Conservation (phyloP, 768 basidiomycete genomes). For the Porpolomopsis calyptriformis region DNA sequence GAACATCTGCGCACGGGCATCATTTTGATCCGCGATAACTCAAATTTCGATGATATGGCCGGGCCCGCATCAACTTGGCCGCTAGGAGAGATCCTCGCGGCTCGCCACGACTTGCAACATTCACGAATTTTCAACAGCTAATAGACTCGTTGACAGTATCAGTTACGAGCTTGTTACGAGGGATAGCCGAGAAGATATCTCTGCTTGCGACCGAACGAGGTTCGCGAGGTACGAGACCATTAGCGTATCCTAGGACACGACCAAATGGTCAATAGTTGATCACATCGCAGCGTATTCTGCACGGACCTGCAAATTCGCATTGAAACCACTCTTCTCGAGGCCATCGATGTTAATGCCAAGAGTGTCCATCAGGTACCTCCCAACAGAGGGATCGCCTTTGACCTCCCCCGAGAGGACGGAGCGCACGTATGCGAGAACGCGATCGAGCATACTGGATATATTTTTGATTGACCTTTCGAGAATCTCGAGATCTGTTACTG, state of each 20-base stretch:
- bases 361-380: slow-evolving; percentile 85
- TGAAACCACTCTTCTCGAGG: slow-evolving; percentile 63
- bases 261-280: slow-evolving; percentile 14
- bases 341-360: slow-evolving; percentile 62
- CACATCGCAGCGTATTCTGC: not conserved
- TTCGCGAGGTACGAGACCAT: slow-evolving; percentile 95
- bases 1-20: slow-evolving; percentile 40
- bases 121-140: slow-evolving; percentile 93
- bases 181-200: slow-evolving; percentile 80
- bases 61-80: slow-evolving; percentile 93
- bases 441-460: slow-evolving; percentile 72
- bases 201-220: slow-evolving; percentile 86
- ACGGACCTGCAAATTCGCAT: slow-evolving; percentile 61
- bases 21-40: slow-evolving; percentile 15
- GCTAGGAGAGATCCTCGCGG: slow-evolving; percentile 82
- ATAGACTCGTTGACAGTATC: slow-evolving; percentile 5
- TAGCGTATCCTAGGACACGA: slow-evolving; percentile 59
- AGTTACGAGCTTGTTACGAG: slow-evolving; percentile 45
- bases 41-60: slow-evolving; percentile 29
- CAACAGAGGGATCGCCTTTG: slow-evolving; percentile 74
- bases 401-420: slow-evolving; percentile 69
- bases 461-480: slow-evolving; percentile 63
- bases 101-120: slow-evolving; percentile 89
- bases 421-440: slow-evolving; percentile 76
- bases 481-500: slow-evolving; percentile 59